Evolutionary conservation across 2,329 filamentous ascomycete genomes (phyloP).

Genomic region (Mycogone perniciosa): DNA sequence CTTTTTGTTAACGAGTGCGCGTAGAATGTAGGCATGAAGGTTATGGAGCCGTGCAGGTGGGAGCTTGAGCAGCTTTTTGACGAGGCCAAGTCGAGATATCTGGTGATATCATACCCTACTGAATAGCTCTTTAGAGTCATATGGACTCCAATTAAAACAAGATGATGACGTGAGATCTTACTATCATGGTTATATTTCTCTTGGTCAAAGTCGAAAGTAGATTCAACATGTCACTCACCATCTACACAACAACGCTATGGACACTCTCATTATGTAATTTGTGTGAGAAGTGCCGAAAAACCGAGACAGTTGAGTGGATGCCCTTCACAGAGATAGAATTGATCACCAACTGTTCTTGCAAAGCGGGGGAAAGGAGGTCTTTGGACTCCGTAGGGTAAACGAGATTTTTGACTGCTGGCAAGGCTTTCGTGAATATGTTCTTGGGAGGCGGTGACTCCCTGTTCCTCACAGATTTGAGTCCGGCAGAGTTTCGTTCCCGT

Average conservation of each 20-base stretch:
- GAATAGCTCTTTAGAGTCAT: conserved; percentile 67
- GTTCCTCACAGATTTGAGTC: conserved; percentile 19
- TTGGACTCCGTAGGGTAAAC: conserved; percentile 15
- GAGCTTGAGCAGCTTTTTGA: conserved; percentile 70
- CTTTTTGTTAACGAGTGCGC: neutral
- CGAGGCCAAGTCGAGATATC: conserved; percentile 65
- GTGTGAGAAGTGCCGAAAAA: conserved; percentile 20
- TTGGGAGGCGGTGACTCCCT: neutral
- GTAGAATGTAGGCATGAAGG: conserved; percentile 64
- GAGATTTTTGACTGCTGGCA: conserved; percentile 25
- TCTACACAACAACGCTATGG: conserved; percentile 67
- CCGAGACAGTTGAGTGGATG: conserved; percentile 20
- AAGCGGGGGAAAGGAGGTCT: conserved; percentile 21
- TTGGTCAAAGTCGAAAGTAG: conserved; percentile 56
- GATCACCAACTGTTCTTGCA: conserved; percentile 21
- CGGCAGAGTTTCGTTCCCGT: conserved; percentile 8
- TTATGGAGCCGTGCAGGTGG: conserved; percentile 78
- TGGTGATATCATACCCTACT: conserved; percentile 71
- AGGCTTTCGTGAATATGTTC: neutral
- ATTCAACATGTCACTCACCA: conserved; percentile 50
- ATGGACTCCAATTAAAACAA: conserved; percentile 73
- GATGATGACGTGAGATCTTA: conserved; percentile 67
- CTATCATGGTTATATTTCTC: conserved; percentile 68
- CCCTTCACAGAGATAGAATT: conserved; percentile 22
- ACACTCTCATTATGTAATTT: conserved; percentile 58